These are phyloP conservation scores for Alternaria rosae DNA, from an alignment of 2,329 filamentous ascomycete species.

Conservation along the genomic window DNA sequence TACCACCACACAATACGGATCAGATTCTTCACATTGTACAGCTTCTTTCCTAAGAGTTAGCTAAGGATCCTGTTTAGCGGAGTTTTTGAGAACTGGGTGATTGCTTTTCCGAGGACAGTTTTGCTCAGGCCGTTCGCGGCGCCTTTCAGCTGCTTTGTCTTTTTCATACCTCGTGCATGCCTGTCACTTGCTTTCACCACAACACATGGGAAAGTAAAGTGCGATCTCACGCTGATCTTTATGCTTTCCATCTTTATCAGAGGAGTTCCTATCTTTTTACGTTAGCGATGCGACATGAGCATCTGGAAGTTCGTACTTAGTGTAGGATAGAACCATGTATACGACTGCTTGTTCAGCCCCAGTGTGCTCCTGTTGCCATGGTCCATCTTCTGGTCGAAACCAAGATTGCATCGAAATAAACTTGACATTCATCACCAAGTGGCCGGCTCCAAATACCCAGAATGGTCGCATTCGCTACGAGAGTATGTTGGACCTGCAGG, in stretches of 20 bases:
- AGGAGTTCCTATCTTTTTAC: not conserved
- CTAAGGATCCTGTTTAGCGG: slow-evolving; percentile 2
- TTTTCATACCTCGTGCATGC: not conserved
- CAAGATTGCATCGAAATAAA: not conserved
- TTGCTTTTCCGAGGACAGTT: not conserved
- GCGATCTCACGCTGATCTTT: not conserved
- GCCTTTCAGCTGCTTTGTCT: not conserved
- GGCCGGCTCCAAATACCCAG: not conserved
- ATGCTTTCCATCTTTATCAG: not conserved
- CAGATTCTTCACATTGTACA: slow-evolving; percentile 2
- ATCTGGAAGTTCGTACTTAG: not conserved
- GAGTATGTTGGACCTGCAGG: not conserved
- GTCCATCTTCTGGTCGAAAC: not conserved
- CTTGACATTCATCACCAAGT: not conserved
- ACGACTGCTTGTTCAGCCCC: not conserved
- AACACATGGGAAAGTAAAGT: not conserved
- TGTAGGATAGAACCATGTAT: slow-evolving; percentile 4
- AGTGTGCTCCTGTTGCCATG: not conserved
- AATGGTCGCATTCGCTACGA: not conserved
- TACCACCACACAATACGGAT: not conserved
- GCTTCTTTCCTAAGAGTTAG: not conserved
- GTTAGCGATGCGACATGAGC: not conserved
- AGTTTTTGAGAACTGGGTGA: slow-evolving; percentile 2
- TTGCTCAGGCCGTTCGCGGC: not conserved
- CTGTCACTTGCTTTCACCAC: not conserved